phyloP scores from a whole-genome alignment of 805 yeast species.

The Candida maltosa region DNA sequence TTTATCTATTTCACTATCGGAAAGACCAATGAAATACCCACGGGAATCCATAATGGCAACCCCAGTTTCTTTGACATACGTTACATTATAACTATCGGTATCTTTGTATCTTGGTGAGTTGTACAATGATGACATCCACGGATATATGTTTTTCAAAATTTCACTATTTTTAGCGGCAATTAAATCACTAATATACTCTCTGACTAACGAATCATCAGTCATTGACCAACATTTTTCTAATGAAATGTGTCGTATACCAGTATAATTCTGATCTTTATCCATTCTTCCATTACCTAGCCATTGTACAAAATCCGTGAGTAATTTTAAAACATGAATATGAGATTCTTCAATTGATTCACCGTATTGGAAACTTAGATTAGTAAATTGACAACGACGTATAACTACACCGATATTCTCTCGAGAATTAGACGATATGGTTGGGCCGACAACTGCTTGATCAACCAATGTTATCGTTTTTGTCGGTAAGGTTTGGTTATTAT shows the following conservation, averaged over 20 bases:
- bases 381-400: conserved; percentile 8
- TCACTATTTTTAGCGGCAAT: not conserved
- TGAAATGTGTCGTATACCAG: conserved; percentile 10
- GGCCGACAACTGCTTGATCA: conserved; percentile 18
- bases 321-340: conserved; percentile 18
- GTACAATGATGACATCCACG: conserved; percentile 14
- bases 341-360: conserved; percentile 28
- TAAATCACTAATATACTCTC: conserved; percentile 12
- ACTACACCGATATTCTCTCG: conserved; percentile 11
- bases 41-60: not conserved
- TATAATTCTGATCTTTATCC: conserved; percentile 4
- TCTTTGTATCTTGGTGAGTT: conserved; percentile 20
- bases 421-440: conserved; percentile 10
- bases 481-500: not conserved
- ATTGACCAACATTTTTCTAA: conserved; percentile 31
- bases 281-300: conserved; percentile 1
- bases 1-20: not conserved
- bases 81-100: conserved; percentile 9
- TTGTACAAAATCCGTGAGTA: conserved; percentile 15
- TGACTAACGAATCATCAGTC: conserved; percentile 21
- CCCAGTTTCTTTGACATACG: conserved; percentile 1
- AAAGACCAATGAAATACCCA: conserved; percentile 3
- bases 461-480: conserved; percentile 13
- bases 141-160: conserved; percentile 4
- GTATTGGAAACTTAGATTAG: conserved; percentile 17